Evolutionary conservation across 179 eudicot genomes (phyloP).

Genomic region (Beta lomatogona): DNA sequence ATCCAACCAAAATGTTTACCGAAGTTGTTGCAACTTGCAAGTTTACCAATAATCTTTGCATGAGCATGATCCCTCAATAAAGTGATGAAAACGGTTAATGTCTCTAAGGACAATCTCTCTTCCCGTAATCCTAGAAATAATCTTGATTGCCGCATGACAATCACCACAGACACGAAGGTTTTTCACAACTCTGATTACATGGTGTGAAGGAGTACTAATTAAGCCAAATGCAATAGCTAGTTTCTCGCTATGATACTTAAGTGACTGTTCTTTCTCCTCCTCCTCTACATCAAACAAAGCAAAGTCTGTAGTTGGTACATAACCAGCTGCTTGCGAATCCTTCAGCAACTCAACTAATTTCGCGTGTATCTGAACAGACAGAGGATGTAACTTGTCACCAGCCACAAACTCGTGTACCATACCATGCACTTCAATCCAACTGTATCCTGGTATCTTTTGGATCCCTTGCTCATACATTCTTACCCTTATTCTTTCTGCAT

Average conservation of each 20-base stretch:
- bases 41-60: slow-evolving; percentile 74
- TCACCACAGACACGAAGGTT: slow-evolving; percentile 71
- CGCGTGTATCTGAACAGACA: slow-evolving; percentile 50
- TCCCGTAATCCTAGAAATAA: slow-evolving; percentile 58
- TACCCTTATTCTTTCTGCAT: slow-evolving; percentile 58
- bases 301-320: slow-evolving; percentile 61
- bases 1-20: background rate
- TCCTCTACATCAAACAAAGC: slow-evolving; percentile 71
- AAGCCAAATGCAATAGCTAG: slow-evolving; percentile 76
- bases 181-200: slow-evolving; percentile 64
- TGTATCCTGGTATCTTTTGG: slow-evolving; percentile 62
- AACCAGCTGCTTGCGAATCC: slow-evolving; percentile 57
- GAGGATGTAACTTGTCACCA: slow-evolving; percentile 64
- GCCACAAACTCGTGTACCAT: slow-evolving; percentile 71
- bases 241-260: slow-evolving; percentile 76
- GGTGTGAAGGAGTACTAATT: slow-evolving; percentile 41
- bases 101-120: slow-evolving; percentile 70
- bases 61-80: slow-evolving; percentile 65
- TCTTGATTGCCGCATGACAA: slow-evolving; percentile 65
- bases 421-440: slow-evolving; percentile 79
- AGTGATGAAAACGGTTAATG: slow-evolving; percentile 62
- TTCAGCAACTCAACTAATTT: slow-evolving; percentile 55
- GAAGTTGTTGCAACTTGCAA: background rate
- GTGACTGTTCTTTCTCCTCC: slow-evolving; percentile 64
- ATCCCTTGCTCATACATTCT: slow-evolving; percentile 53